Evolutionary conservation across 495 filamentous ascomycete species (phyloP), one percentile per base, ranked within the genome.

Genomic region (Penicillium flavigenum): DNA sequence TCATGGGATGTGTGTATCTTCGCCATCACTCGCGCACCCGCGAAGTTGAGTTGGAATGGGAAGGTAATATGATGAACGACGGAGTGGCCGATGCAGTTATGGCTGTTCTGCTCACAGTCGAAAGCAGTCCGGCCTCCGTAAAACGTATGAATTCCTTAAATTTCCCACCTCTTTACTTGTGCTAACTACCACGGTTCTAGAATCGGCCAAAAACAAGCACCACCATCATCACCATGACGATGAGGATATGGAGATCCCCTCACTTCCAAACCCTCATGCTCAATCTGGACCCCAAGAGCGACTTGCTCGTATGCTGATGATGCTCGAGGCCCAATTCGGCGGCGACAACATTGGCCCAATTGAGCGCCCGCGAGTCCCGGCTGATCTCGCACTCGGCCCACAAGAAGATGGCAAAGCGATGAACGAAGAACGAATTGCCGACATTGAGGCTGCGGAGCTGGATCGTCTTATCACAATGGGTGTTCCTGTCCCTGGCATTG

Each of bases 311-410:
- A 84, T 98, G 29, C 88, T 91, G 72, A 89, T 96, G 83, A 96
- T 98, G 79, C 87, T 98, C 24, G 95, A 98, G 75, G 89, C 92
- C 3, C 94, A 98, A 68, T 98, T 98, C 64, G 95, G 94, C 42
- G 78, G 82, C 19, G 82, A 90, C 14, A 55, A 55, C 47, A 86
- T 89, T 61, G 73, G 79, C 0, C 91, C 92, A 1, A 87, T 98
- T 62, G 79, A 84, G 24, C 78, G 79, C 0, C 90, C 91, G 5
- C 86, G 85, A 49, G 63, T 86, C 4, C 71, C 69, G 6, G 43
- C 69, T 0, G 62, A 74, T 31, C 59, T 76, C 11, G 76, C 77
- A 62, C 74, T 76, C 32, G 78, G 73, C 0, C 47, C 70, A 27
- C 45, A 61, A 49, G 55, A 77, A 63, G 69, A 74, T 67, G 57